Evolutionary conservation across 352 stramenopile genomes (phyloP), one percentile per base, ranked within the genome.

Genomic region (Phytophthora cactorum): DNA sequence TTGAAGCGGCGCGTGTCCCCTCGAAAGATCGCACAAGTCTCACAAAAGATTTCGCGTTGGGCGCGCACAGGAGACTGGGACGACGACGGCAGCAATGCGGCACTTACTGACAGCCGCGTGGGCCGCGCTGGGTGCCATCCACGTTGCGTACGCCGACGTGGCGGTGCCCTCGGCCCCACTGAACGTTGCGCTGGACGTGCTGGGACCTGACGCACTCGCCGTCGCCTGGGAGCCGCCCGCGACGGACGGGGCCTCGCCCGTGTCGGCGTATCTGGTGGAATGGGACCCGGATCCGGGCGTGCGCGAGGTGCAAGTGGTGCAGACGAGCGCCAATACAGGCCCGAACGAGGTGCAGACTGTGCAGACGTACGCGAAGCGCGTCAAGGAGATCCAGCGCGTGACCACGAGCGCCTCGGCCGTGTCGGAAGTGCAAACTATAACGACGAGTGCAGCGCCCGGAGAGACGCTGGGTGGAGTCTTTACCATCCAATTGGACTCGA

Each of bases 311-410:
- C 95, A 98, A 69, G 76, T 89, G 17, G 84, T 97, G 25, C 80
- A 69, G 34, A 95, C 88, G 25, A 79, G 65, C 14, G 79, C 81
- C 31, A 93, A 97, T 72, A 92, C 92, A 0, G 92, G 91, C 44
- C 67, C 95, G 17, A 99, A 99, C 74, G 95, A 98, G 71, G 84
- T 98, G 41, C 95, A 99, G 78, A 95, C 79, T 7, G 92, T 98
- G 68, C 88, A 90, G 59, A 98, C 90, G 1, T 91, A 83, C 29
- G 87, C 84, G 0, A 72, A 56, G 4, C 81, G 96, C 47, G 81
- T 98, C 5, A 83, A 97, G 60, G 95, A 98, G 63, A 81, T 98
- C 28, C 95, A 98, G 72, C 66, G 88, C 44, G 81, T 98, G 47
- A 82, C 69, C 4, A 97, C 89, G 7, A 89, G 80, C 17, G 91